phyloP scores from a whole-genome alignment of 768 basidiomycete genomes.

The Cyclocybe cylindracea region DNA sequence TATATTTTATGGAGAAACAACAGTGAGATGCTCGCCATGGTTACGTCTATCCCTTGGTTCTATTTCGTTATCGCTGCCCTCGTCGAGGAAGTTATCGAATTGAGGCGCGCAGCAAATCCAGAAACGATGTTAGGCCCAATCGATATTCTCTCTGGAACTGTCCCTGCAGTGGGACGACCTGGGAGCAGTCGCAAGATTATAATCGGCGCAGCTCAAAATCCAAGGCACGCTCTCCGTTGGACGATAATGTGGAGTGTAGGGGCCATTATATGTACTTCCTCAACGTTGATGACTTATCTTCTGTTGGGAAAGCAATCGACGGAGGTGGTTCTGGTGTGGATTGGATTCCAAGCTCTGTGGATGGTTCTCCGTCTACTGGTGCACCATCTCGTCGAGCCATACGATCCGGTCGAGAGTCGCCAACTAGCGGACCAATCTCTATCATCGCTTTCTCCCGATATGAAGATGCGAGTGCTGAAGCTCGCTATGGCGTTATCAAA shows the following conservation, averaged over 20 bases:
- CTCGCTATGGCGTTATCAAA: constrained; percentile 13
- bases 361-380: constrained; percentile 19
- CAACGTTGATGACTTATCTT: constrained; percentile 21
- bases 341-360: constrained; percentile 24
- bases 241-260: constrained; percentile 21
- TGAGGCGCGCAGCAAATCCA: constrained; percentile 1
- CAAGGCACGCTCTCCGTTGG: constrained; percentile 15
- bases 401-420: constrained; percentile 6
- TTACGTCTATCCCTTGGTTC: constrained; percentile 19
- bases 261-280: constrained; percentile 16
- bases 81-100: constrained; percentile 7
- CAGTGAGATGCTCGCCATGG: neutral
- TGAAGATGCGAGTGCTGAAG: constrained; percentile 19
- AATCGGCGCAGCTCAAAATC: constrained; percentile 19
- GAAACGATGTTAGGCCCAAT: constrained; percentile 7
- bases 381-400: constrained; percentile 16
- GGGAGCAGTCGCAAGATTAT: constrained; percentile 22
- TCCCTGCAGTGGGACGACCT: constrained; percentile 17
- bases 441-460: constrained; percentile 1
- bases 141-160: constrained; percentile 21
- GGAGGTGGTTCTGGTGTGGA: constrained; percentile 19
- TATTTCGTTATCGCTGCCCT: constrained; percentile 18
- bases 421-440: constrained; percentile 8
- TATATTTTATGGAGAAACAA: constrained; percentile 15
- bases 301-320: constrained; percentile 11